These are phyloP conservation scores for Aspergillus steynii DNA, from an alignment of 495 filamentous ascomycete species.

Conservation along the genomic window DNA sequence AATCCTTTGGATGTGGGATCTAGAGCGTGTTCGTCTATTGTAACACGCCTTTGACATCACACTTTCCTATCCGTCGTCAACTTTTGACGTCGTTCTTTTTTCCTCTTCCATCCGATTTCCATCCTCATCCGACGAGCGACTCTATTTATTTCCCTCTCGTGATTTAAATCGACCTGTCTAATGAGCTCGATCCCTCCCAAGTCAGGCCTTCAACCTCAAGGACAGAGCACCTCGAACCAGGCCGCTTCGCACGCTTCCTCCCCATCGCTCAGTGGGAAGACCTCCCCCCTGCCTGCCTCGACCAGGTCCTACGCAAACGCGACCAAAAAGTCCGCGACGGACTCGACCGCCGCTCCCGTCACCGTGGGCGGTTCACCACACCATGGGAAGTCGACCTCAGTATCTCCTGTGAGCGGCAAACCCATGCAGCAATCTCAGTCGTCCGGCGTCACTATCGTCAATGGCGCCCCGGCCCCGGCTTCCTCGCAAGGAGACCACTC, in stretches of 20 bases:
- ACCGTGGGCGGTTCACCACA: conserved; percentile 72
- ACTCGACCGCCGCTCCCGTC: conserved; percentile 60
- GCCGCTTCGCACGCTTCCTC: conserved; percentile 50
- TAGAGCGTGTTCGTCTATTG: conserved; percentile 24
- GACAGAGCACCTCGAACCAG: conserved; percentile 53
- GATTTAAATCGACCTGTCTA: conserved; percentile 39
- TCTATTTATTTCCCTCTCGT: conserved; percentile 5
- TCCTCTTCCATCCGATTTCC: conserved; percentile 9
- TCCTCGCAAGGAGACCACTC: conserved; percentile 68
- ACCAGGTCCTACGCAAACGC: conserved; percentile 68
- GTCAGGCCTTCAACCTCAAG: conserved; percentile 54
- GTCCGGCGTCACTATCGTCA: conserved; percentile 68
- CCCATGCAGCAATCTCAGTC: conserved; percentile 55
- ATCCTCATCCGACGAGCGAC: conserved; percentile 6
- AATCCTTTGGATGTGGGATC: conserved; percentile 34
- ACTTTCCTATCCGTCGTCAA: conserved; percentile 10
- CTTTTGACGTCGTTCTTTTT: conserved; percentile 10
- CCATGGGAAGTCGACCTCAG: conserved; percentile 79
- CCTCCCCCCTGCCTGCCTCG: conserved; percentile 43
- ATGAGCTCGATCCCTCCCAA: conserved; percentile 53
- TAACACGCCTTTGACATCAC: conserved; percentile 35
- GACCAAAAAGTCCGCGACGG: conserved; percentile 80
- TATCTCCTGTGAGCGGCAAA: conserved; percentile 83
- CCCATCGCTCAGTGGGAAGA: conserved; percentile 59
- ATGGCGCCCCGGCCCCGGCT: conserved; percentile 61